Base-by-base conservation (phyloP, 768 basidiomycete genomes). In the Termitomyces eurrhizus region DNA sequence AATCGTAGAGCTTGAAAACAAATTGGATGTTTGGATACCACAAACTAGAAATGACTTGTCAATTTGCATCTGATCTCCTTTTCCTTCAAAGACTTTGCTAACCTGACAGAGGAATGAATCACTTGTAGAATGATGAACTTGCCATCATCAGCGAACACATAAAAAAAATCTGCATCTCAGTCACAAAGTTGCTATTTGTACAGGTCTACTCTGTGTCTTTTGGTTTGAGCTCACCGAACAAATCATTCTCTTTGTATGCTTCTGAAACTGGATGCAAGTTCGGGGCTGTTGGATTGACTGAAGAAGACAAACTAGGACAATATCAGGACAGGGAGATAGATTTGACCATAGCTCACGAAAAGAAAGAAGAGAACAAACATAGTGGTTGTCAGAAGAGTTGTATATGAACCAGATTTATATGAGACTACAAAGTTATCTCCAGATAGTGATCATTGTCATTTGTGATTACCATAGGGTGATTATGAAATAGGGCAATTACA, bases 11-110 rank as follows among this genome's bases (percentile, higher is more conserved):
- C 75, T 95, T 96, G 86, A 88, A 95, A 4, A 87, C 91, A 73
- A 98, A 93, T 74, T 99, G 96, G 67, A 96, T 88, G 35, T 89
- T 92, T 3, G 97, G 95, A 70, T 91, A 95, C 87, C 95, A 95
- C 62, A 98, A 72, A 26, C 95, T 96, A 68, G 59, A 62, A 50
- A 35, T 57, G 29, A 36, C 49, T 35, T 64, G 26, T 50, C 51
- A 58, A 60, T 64, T 29, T 42, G 52, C 13, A 64, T 54, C 51
- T 48, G 59, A 62, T 67, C 63, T 56, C 59, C 35, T 46, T 42
- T 57, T 52, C 39, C 14, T 26, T 61, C 13, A 51, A 45, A 49
- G 52, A 66, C 50, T 33, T 50, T 52, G 33, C 68, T 65, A 58
- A 68, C 68, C 68, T 66, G 37, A 67, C 66, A 51, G 66, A 57